These are phyloP conservation scores for Botrytis paeoniae DNA, from an alignment of 2,329 filamentous ascomycete species.

Conservation along the genomic window DNA sequence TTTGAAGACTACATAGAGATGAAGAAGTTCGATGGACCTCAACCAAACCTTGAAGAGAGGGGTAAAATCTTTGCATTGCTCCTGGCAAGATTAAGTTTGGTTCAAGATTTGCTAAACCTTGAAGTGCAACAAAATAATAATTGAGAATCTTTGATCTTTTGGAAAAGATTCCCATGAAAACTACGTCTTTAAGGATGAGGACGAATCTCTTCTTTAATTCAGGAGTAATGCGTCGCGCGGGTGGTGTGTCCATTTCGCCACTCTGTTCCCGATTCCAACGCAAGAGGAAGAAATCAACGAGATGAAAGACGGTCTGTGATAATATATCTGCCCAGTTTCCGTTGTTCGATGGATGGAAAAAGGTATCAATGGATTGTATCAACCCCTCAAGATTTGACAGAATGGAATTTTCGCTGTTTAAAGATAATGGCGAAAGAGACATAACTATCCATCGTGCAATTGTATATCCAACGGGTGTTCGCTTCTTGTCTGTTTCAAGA, in stretches of 20 bases:
- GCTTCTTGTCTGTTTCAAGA: slow-evolving; percentile 88
- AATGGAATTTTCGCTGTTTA: slow-evolving; percentile 74
- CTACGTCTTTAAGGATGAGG: slow-evolving; percentile 81
- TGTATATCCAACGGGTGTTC: slow-evolving; percentile 87
- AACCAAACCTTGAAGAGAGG: slow-evolving; percentile 91
- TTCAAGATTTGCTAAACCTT: slow-evolving; percentile 85
- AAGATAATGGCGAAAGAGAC: slow-evolving; percentile 81
- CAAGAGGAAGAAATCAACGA: slow-evolving; percentile 95
- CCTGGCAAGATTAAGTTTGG: slow-evolving; percentile 89
- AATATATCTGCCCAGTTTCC: slow-evolving; percentile 88
- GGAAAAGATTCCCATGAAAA: slow-evolving; percentile 97
- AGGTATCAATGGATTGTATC: slow-evolving; percentile 93
- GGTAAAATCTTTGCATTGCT: slow-evolving; percentile 92
- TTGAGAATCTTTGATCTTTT: slow-evolving; percentile 91
- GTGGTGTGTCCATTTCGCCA: slow-evolving; percentile 83
- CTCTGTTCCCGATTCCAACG: slow-evolving; percentile 95
- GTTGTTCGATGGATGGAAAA: slow-evolving; percentile 97
- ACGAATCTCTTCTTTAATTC: slow-evolving; percentile 89
- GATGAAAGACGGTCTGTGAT: slow-evolving; percentile 85
- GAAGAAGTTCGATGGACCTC: slow-evolving; percentile 96
- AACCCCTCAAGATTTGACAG: slow-evolving; percentile 83
- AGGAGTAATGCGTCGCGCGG: slow-evolving; percentile 73
- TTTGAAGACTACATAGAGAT: slow-evolving; percentile 85
- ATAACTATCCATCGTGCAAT: slow-evolving; percentile 91
- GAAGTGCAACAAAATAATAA: slow-evolving; percentile 86